Conservation (phyloP, 2,329 filamentous ascomycete species). For the Cladosporium colombiae region DNA sequence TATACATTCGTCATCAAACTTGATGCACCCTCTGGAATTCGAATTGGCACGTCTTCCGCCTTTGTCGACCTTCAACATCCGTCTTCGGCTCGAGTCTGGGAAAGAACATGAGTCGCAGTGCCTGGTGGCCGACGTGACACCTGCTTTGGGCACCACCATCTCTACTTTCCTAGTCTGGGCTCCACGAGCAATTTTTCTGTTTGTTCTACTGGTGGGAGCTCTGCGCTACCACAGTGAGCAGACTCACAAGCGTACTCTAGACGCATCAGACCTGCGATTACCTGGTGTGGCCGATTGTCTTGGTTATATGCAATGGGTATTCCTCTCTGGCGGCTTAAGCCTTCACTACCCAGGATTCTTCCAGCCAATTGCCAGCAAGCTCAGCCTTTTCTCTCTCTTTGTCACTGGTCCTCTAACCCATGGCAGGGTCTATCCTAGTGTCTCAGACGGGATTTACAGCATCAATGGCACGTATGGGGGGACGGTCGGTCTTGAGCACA, state of each 20-base stretch:
- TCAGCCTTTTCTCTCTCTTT: conserved; percentile 9
- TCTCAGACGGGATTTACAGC: conserved; percentile 1
- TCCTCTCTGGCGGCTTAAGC: conserved; percentile 7
- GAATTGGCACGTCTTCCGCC: neutral
- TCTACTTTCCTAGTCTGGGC: neutral
- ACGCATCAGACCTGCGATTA: neutral
- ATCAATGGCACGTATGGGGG: conserved; percentile 18
- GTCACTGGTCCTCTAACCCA: neutral
- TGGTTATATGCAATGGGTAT: conserved; percentile 7
- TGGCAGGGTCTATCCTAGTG: neutral
- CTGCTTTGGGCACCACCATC: neutral
- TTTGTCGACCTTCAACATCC: conserved; percentile 9
- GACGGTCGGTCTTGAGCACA: conserved; percentile 11
- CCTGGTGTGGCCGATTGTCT: conserved; percentile 12
- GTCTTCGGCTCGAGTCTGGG: conserved; percentile 1
- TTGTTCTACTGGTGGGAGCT: conserved; percentile 1
- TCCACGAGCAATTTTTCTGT: neutral
- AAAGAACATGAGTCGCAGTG: neutral
- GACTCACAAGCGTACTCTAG: neutral
- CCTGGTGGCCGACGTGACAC: conserved; percentile 1
- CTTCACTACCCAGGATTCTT: conserved; percentile 16
- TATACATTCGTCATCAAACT: too few relatives aligned
- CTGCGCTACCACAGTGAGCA: neutral
- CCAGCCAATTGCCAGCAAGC: conserved; percentile 12
- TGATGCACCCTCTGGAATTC: neutral